phyloP scores from a whole-genome alignment of 2,329 filamentous ascomycete species.

The Chrysoporthe deuterocubensis region DNA sequence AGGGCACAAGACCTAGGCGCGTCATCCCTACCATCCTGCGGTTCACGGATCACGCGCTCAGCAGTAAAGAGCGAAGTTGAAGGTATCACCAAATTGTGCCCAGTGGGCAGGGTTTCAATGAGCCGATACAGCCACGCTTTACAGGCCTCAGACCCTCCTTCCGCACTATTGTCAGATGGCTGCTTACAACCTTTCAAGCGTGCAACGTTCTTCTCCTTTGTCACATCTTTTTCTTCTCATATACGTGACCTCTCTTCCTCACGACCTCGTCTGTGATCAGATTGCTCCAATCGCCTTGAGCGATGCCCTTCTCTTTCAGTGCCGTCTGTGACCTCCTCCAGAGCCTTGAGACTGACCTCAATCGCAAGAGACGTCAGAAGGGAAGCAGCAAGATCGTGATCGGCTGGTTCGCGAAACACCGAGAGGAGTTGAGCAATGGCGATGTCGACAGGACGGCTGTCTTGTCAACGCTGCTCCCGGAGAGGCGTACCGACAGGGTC shows the following conservation, averaged over 20 bases:
- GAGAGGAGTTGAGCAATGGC: constrained; percentile 58
- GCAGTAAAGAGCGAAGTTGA: constrained; percentile 7
- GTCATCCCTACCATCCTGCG: constrained; percentile 12
- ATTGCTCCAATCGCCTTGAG: constrained; percentile 10
- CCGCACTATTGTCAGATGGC: constrained; percentile 3
- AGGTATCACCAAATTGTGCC: constrained; percentile 10
- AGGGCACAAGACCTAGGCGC: constrained; percentile 7
- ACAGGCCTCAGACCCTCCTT: not conserved
- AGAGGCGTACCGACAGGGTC: constrained; percentile 76
- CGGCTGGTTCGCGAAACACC: constrained; percentile 73
- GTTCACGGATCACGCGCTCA: not conserved
- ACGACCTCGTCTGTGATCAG: not conserved
- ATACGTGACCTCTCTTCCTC: not conserved
- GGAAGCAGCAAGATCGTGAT: constrained; percentile 46
- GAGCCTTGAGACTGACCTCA: constrained; percentile 57
- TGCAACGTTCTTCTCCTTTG: constrained; percentile 2
- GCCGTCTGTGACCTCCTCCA: constrained; percentile 76
- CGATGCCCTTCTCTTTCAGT: constrained; percentile 70
- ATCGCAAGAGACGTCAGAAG: constrained; percentile 37
- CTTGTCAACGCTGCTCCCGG: constrained; percentile 76
- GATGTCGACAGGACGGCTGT: constrained; percentile 65
- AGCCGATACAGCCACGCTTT: not conserved
- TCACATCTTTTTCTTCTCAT: not conserved
- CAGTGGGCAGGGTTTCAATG: not conserved
- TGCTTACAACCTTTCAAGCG: constrained; percentile 2